Evolutionary conservation across 176 grass and related monocot species (phyloP), one percentile per base, ranked within the genome.

Genomic region (Cymbopogon citratus): DNA sequence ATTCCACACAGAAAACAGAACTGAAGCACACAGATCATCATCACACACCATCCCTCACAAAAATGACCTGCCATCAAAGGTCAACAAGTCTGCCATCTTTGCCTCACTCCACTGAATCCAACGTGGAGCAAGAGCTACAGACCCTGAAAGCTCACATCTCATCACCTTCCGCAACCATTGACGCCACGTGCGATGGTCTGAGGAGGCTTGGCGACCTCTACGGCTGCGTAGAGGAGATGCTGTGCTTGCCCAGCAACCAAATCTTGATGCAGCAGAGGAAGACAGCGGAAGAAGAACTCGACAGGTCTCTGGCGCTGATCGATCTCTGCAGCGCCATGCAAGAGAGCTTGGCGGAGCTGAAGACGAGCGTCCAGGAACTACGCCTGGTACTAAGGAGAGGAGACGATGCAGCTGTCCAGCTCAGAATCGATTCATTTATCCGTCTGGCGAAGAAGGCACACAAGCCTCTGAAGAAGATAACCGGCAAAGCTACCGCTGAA

Each of bases 201-300:
- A 34, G 19, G 28, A 66, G 46, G 86, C 81, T 88, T 29, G 79
- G 69, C 21, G 26, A 72, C 12, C 27, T 88, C n/a, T 86, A 87
- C 54, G 56, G 48, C 28, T 78, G 6, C 24, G 61, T 87, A 12
- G 76, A 86, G 81, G 72, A 79, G 35, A 73, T 88, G 40, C 21
- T 87, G 69, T 34, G 29, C 70, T 68, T 91, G 51, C 89, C 75
- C 29, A 83, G 79, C 82, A 87, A 81, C 78, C 87, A 88, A 56
- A 70, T 49, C 4, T 60, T 70, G 3, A 9, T 14, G 7, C 26
- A 40, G 54, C 72, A 97, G 4, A 77, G 49, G 54, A 81, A 70
- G 13, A 77, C 51, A 40, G 54, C 83, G 1, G 78, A 97, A 71
- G 70, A 78, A 34, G 85, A 90, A 5, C 82, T 88, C 3, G 82